A percentile compares a stretch with the other conserved stretches of the same genome.
Evolutionary conservation across 345 rosid genomes (phyloP).

Genomic region (Arabidopsis arenosa): DNA sequence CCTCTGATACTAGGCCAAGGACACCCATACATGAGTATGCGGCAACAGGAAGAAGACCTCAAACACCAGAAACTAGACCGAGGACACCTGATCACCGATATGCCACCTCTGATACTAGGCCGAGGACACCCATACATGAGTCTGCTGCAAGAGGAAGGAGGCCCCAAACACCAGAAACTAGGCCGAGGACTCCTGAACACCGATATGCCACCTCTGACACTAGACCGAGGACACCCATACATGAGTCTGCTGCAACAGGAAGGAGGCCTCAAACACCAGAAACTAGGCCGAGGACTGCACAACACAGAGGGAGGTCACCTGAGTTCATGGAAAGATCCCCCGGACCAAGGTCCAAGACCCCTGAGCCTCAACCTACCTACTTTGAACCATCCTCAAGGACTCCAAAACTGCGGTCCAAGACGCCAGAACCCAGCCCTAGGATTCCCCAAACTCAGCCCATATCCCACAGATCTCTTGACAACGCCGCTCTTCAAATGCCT

Average conservation of each 20-base stretch:
- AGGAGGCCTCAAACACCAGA: slow-evolving; percentile 44
- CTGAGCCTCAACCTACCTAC: slow-evolving; percentile 44
- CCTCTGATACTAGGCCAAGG: slow-evolving; percentile 14
- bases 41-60: slow-evolving; percentile 33
- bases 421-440: slow-evolving; percentile 43
- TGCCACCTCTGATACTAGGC: slow-evolving; percentile 7
- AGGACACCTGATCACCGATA: slow-evolving; percentile 26
- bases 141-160: slow-evolving; percentile 30
- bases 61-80: slow-evolving; percentile 35
- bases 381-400: slow-evolving; percentile 23
- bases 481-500: slow-evolving; percentile 11
- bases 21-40: slow-evolving; percentile 37
- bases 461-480: slow-evolving; percentile 39
- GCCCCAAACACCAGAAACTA: slow-evolving; percentile 40
- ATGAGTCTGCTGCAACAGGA: slow-evolving; percentile 33
- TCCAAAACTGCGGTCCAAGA: slow-evolving; percentile 35
- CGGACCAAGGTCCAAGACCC: slow-evolving; percentile 42
- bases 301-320: slow-evolving; percentile 38
- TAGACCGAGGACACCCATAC: slow-evolving; percentile 28
- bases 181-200: slow-evolving; percentile 27
- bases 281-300: slow-evolving; percentile 27
- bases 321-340: slow-evolving; percentile 37
- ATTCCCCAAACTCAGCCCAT: slow-evolving; percentile 34
- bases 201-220: not conserved
- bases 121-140: slow-evolving; percentile 34